Percentiles rank a stretch among this genome's conserved stretches.
These are phyloP conservation scores for Phytophthora ramorum DNA, from an alignment of 352 stramenopile species.

Conservation along the genomic window DNA sequence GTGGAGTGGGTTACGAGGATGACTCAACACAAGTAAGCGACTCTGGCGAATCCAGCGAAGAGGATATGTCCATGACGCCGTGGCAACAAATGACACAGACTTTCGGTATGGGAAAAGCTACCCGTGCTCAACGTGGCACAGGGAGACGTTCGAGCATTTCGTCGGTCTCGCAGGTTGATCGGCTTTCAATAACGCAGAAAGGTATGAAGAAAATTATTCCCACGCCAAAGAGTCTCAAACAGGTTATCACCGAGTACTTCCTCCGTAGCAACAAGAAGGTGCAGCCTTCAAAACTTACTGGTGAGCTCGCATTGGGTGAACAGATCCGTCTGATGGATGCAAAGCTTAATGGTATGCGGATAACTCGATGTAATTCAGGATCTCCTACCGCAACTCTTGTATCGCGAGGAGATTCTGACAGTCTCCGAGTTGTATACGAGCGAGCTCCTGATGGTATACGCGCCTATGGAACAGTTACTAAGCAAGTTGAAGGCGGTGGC, in stretches of 20 bases:
- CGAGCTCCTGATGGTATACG: constrained; percentile 45
- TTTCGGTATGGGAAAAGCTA: constrained; percentile 71
- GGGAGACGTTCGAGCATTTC: constrained; percentile 70
- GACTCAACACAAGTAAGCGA: constrained; percentile 88
- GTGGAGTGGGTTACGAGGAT: constrained; percentile 75
- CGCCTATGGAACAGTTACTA: constrained; percentile 65
- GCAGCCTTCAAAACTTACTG: constrained; percentile 45
- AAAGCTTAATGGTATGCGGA: constrained; percentile 38
- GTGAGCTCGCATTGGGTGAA: constrained; percentile 36
- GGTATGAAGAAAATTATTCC: constrained; percentile 56
- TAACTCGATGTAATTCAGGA: constrained; percentile 21
- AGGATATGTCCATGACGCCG: constrained; percentile 80
- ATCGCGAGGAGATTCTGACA: constrained; percentile 10
- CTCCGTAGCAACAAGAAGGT: constrained; percentile 76
- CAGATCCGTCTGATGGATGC: constrained; percentile 47
- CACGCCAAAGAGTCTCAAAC: constrained; percentile 65
- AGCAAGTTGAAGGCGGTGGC: constrained; percentile 47
- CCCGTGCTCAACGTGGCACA: constrained; percentile 30
- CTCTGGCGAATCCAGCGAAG: constrained; percentile 78
- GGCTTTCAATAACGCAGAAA: constrained; percentile 59
- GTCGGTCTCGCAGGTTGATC: constrained; percentile 68
- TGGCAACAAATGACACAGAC: constrained; percentile 90
- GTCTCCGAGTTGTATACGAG: constrained; percentile 59
- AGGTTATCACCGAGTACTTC: constrained; percentile 69
- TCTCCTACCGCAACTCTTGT: not conserved